These are phyloP conservation scores for Spinellus fusiger DNA, from an alignment of 192 early-diverging fungal genomes.

Conservation along the genomic window DNA sequence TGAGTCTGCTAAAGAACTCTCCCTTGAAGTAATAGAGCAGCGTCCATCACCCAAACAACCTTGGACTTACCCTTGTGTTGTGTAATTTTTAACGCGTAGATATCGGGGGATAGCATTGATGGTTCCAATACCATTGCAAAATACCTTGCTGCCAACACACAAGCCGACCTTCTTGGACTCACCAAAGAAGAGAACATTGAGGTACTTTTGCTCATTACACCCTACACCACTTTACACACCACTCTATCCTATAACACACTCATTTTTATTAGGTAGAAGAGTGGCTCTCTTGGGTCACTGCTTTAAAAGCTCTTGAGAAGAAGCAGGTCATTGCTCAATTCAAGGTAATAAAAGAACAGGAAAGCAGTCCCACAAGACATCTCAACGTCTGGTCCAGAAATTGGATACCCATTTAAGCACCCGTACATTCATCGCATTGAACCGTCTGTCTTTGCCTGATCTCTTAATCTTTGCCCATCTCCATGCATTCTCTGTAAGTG, in stretches of 20 bases:
- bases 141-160: slow-evolving; percentile 17
- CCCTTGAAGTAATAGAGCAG: slow-evolving; percentile 13
- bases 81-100: background rate
- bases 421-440: slow-evolving; percentile 60
- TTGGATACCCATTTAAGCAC: slow-evolving; percentile 54
- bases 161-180: slow-evolving; percentile 20
- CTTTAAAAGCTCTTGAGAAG: slow-evolving; percentile 14
- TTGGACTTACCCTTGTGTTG: background rate
- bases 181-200: slow-evolving; percentile 18
- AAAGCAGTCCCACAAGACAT: background rate
- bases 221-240: background rate
- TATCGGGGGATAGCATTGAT: slow-evolving; percentile 12
- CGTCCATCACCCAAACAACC: background rate
- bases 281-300: slow-evolving; percentile 20
- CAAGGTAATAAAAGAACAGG: background rate
- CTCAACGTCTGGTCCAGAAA: background rate
- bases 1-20: slow-evolving; percentile 12
- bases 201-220: slow-evolving; percentile 4
- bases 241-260: background rate
- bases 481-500: slow-evolving; percentile 46
- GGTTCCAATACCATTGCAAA: slow-evolving; percentile 21
- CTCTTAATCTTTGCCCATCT: slow-evolving; percentile 62
- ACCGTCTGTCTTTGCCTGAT: slow-evolving; percentile 61
- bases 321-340: slow-evolving; percentile 22
- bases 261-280: slow-evolving; percentile 23